These are phyloP conservation scores for Plenodomus biglobosus DNA, from an alignment of 2,329 filamentous ascomycete genomes.

Conservation along the genomic window DNA sequence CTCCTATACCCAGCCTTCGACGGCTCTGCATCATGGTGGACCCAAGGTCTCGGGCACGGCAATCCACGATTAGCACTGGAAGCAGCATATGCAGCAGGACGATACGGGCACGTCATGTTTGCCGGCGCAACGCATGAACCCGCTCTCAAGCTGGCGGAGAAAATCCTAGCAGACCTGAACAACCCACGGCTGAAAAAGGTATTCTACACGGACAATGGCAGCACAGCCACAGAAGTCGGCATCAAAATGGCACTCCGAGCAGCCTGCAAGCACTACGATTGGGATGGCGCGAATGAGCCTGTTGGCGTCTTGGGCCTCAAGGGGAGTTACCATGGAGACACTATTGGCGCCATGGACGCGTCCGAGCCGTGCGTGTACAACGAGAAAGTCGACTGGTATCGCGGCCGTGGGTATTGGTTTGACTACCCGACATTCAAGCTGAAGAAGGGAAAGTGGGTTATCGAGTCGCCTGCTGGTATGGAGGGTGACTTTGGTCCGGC, in stretches of 20 bases:
- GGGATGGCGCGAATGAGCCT: constrained; percentile 58
- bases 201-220: constrained; percentile 84
- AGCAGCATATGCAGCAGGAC: constrained; percentile 77
- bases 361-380: constrained; percentile 77
- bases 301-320: constrained; percentile 73
- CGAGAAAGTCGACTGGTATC: constrained; percentile 83
- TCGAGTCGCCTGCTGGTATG: constrained; percentile 59
- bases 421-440: constrained; percentile 74
- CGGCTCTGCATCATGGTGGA: constrained; percentile 89
- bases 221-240: constrained; percentile 80
- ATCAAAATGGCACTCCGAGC: constrained; percentile 82
- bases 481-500: constrained; percentile 50
- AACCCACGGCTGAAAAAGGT: constrained; percentile 70
- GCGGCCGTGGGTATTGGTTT: constrained; percentile 77
- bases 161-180: constrained; percentile 59
- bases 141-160: constrained; percentile 68
- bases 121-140: constrained; percentile 78
- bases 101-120: constrained; percentile 90
- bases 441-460: constrained; percentile 65
- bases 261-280: constrained; percentile 65
- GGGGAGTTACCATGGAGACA: constrained; percentile 84
- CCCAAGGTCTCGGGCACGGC: constrained; percentile 77
- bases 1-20: constrained; percentile 71
- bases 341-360: constrained; percentile 85
- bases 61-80: constrained; percentile 71